A percentile compares a stretch with the other conserved stretches of the same genome.
Evolutionary conservation across 441 rosid species (phyloP).

Genomic region (Sinapis alba): DNA sequence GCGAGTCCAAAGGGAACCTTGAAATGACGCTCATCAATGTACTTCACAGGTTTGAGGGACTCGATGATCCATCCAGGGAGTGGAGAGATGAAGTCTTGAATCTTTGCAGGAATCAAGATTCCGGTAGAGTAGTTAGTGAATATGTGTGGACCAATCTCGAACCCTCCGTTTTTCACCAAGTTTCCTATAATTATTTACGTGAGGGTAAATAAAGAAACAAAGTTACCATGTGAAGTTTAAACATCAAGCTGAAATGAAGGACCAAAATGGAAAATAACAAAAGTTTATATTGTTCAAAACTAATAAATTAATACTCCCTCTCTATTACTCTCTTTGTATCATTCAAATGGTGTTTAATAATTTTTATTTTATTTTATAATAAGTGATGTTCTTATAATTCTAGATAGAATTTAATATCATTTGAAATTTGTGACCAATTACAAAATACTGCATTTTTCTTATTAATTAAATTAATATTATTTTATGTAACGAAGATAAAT

Average conservation of each 20-base stretch:
- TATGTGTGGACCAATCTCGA: conserved; percentile 60
- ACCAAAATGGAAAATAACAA: neutral
- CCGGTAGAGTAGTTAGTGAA: conserved; percentile 63
- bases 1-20: conserved; percentile 45
- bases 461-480: too few relatives aligned
- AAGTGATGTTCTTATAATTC: too few relatives aligned
- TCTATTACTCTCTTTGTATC: too few relatives aligned
- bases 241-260: neutral
- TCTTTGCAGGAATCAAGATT: conserved; percentile 52
- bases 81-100: conserved; percentile 49
- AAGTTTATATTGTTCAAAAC: neutral
- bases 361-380: too few relatives aligned
- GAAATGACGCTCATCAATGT: conserved; percentile 52
- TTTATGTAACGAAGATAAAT: too few relatives aligned
- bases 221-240: neutral
- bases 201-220: neutral
- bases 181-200: conserved; percentile 38
- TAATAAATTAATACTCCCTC: neutral
- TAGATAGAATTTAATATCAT: too few relatives aligned
- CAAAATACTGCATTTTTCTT: too few relatives aligned
- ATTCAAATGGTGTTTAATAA: too few relatives aligned
- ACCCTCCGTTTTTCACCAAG: conserved; percentile 60
- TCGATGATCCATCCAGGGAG: conserved; percentile 68
- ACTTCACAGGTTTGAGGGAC: conserved; percentile 66
- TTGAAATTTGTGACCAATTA: too few relatives aligned